Evolutionary conservation across 352 stramenopile genomes (phyloP).

Genomic region (Phytophthora melonis): DNA sequence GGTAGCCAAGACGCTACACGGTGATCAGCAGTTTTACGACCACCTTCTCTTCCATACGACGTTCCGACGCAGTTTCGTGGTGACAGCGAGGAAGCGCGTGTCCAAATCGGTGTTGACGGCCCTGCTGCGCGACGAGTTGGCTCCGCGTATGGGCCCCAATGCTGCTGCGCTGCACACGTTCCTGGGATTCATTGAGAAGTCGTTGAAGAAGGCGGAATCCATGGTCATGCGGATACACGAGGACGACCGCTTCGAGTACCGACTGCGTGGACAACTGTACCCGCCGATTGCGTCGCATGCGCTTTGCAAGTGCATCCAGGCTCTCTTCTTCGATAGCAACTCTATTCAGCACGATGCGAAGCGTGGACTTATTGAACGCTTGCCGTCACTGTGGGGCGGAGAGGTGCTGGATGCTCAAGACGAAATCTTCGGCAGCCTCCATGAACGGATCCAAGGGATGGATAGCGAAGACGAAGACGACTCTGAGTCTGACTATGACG

Average conservation of each 20-base stretch:
- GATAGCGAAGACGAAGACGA: conserved; percentile 65
- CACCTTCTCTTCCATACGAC: conserved; percentile 60
- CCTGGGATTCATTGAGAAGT: conserved; percentile 83
- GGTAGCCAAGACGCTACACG: conserved; percentile 68
- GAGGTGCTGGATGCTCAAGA: conserved; percentile 73
- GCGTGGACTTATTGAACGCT: conserved; percentile 70
- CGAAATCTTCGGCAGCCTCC: conserved; percentile 60
- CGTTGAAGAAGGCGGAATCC: conserved; percentile 81
- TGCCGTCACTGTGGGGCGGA: conserved; percentile 78
- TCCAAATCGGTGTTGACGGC: conserved; percentile 78
- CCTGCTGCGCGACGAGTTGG: conserved; percentile 72
- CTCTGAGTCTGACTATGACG: conserved; percentile 57
- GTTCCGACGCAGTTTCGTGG: conserved; percentile 80
- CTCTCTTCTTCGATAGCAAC: conserved; percentile 83
- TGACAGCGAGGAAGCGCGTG: conserved; percentile 82
- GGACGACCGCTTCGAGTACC: conserved; percentile 74
- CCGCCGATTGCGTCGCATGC: conserved; percentile 73
- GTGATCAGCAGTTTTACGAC: conserved; percentile 83
- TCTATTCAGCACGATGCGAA: conserved; percentile 87
- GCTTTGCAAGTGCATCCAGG: conserved; percentile 75
- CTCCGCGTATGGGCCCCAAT: conserved; percentile 68
- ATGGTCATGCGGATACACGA: conserved; percentile 80
- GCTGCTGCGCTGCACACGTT: conserved; percentile 67
- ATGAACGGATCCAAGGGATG: conserved; percentile 43
- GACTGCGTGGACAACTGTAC: conserved; percentile 71